A percentile compares a stretch with the other conserved stretches of the same genome.
These are phyloP conservation scores for Coccomyxa sp. DNA, from an alignment of 139 green algal species.

Conservation along the genomic window DNA sequence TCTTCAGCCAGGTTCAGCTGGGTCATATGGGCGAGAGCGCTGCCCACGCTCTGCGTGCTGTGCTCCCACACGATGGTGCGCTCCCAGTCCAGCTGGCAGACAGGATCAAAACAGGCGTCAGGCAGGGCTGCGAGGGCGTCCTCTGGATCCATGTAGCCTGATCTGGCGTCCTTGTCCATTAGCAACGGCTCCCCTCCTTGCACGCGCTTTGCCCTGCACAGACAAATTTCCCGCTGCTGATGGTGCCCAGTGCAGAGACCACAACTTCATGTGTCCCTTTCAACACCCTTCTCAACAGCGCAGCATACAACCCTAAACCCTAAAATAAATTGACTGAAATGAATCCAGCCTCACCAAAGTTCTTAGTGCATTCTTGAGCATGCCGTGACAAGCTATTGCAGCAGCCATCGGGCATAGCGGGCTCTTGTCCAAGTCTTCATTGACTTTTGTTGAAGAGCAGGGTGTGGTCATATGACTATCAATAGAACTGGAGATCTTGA, in stretches of 20 bases:
- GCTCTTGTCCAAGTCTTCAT: too few relatives aligned
- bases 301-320: too few relatives aligned
- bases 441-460: too few relatives aligned
- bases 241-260: neutral
- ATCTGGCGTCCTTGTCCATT: neutral
- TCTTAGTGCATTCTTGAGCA: too few relatives aligned
- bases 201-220: neutral
- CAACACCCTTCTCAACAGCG: neutral
- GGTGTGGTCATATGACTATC: neutral
- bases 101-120: neutral
- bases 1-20: neutral
- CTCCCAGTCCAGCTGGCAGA: slow-evolving; percentile 14
- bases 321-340: too few relatives aligned
- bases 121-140: neutral
- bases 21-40: neutral
- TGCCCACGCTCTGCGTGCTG: neutral
- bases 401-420: too few relatives aligned
- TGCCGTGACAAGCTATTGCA: too few relatives aligned
- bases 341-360: too few relatives aligned
- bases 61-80: slow-evolving; percentile 10
- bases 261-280: neutral
- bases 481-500: neutral
- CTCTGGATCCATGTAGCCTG: neutral
- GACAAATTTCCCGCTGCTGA: neutral
- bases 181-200: neutral